These are phyloP conservation scores for Pleurotus eryngii DNA, from an alignment of 768 basidiomycete species.

Conservation along the genomic window DNA sequence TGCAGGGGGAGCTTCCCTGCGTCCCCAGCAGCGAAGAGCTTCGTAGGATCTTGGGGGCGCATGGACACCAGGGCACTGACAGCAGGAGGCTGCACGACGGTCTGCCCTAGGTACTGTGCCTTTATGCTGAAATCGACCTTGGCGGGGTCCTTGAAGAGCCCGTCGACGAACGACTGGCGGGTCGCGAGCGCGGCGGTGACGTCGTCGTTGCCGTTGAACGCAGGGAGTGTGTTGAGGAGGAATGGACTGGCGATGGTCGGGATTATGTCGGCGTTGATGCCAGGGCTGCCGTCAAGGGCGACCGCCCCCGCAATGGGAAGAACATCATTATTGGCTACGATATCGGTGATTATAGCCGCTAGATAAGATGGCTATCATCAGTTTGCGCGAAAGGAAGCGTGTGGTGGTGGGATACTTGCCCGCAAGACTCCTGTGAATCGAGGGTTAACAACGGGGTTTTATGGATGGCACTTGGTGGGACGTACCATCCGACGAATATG, in stretches of 20 bases:
- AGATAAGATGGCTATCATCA: background rate
- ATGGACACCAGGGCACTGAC: constrained; percentile 17
- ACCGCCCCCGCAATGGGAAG: constrained; percentile 26
- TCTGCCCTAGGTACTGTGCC: constrained; percentile 21
- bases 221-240: constrained; percentile 16
- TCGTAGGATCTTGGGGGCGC: constrained; percentile 23
- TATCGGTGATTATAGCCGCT: constrained; percentile 26
- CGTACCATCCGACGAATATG: constrained; percentile 29
- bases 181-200: constrained; percentile 16
- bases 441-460: background rate
- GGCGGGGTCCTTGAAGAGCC: constrained; percentile 22
- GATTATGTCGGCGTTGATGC: constrained; percentile 17
- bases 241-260: constrained; percentile 19
- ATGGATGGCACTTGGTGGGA: background rate
- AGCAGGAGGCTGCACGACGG: constrained; percentile 16
- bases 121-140: constrained; percentile 21
- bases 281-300: constrained; percentile 24
- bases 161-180: constrained; percentile 21
- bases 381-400: background rate
- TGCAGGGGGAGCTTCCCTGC: constrained; percentile 24
- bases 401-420: constrained; percentile 13
- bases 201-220: constrained; percentile 19
- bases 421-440: constrained; percentile 23
- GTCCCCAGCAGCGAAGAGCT: constrained; percentile 22
- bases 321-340: constrained; percentile 22